Evolutionary conservation across 192 early-diverging fungal genomes (phyloP).

Genomic region (Podila epicladia): DNA sequence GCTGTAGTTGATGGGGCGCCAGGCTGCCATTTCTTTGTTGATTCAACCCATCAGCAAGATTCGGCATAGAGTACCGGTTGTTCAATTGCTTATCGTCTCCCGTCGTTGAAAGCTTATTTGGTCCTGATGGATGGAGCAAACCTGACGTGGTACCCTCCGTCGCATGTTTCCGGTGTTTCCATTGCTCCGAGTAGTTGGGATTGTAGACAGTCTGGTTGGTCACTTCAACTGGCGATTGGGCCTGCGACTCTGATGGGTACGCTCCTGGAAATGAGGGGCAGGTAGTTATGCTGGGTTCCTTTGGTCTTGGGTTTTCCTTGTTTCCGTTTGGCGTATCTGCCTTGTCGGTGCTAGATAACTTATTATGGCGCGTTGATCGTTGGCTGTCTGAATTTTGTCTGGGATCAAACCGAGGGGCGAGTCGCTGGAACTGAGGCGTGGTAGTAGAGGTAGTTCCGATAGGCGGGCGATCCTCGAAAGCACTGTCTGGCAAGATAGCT

Average conservation of each 20-base stretch:
- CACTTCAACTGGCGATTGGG: not conserved
- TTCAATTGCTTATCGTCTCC: not conserved
- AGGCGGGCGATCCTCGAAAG: not conserved
- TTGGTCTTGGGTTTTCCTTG: not conserved
- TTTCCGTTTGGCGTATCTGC: not conserved
- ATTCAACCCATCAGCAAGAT: constrained; percentile 2
- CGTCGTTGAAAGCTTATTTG: not conserved
- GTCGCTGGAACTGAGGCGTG: constrained; percentile 1
- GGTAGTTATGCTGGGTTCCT: not conserved
- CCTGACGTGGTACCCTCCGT: not conserved
- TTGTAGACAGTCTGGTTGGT: constrained; percentile 14
- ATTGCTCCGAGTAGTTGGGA: constrained; percentile 3
- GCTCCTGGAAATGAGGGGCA: constrained; percentile 8
- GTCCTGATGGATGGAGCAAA: constrained; percentile 15
- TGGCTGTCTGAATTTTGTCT: not conserved
- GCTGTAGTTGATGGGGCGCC: not conserved
- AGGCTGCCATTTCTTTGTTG: not conserved
- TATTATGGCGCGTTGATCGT: not conserved
- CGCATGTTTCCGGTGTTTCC: not conserved
- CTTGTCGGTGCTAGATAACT: not conserved
- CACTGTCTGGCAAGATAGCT: constrained; percentile 36
- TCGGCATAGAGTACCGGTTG: constrained; percentile 42
- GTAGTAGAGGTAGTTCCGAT: not conserved
- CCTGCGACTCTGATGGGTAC: not conserved
- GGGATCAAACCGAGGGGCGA: not conserved